phyloP scores from a whole-genome alignment of 2,329 filamentous ascomycete species.

The Penicillium concentricum region DNA sequence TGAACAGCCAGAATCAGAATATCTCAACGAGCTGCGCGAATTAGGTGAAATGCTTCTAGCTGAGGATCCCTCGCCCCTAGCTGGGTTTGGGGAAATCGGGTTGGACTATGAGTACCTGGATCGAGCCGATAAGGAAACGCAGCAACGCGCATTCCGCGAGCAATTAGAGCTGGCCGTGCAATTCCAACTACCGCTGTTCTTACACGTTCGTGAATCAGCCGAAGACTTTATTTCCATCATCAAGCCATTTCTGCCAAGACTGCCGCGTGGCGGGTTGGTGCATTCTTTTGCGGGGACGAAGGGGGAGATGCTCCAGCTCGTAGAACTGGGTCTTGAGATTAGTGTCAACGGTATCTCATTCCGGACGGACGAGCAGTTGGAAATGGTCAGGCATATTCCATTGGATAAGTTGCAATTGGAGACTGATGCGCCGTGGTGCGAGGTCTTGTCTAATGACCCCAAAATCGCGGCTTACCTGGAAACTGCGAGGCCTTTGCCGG shows the following conservation, averaged over 20 bases:
- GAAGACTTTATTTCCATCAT: constrained; percentile 47
- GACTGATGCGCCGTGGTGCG: constrained; percentile 53
- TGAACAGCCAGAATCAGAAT: constrained; percentile 6
- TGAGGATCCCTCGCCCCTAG: constrained; percentile 32
- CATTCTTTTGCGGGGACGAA: constrained; percentile 83
- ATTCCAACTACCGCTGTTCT: constrained; percentile 33
- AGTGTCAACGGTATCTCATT: constrained; percentile 55
- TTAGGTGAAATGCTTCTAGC: constrained; percentile 24
- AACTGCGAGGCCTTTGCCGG: constrained; percentile 39
- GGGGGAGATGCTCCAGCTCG: constrained; percentile 42
- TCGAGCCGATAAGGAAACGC: constrained; percentile 44
- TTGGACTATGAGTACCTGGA: constrained; percentile 52
- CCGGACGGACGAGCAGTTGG: constrained; percentile 37
- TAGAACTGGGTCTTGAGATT: constrained; percentile 43
- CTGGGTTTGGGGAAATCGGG: constrained; percentile 52
- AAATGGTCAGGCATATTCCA: constrained; percentile 46
- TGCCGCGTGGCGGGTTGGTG: constrained; percentile 63
- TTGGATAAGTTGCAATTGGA: constrained; percentile 47
- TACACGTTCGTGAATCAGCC: constrained; percentile 44
- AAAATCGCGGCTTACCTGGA: constrained; percentile 44
- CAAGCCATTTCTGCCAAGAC: constrained; percentile 36
- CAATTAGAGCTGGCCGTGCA: constrained; percentile 44
- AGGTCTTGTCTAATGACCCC: constrained; percentile 40
- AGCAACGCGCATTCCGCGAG: constrained; percentile 42
- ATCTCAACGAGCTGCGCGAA: constrained; percentile 19